phyloP scores from a whole-genome alignment of 305 asterid species.

The Plantago coronopus region DNA sequence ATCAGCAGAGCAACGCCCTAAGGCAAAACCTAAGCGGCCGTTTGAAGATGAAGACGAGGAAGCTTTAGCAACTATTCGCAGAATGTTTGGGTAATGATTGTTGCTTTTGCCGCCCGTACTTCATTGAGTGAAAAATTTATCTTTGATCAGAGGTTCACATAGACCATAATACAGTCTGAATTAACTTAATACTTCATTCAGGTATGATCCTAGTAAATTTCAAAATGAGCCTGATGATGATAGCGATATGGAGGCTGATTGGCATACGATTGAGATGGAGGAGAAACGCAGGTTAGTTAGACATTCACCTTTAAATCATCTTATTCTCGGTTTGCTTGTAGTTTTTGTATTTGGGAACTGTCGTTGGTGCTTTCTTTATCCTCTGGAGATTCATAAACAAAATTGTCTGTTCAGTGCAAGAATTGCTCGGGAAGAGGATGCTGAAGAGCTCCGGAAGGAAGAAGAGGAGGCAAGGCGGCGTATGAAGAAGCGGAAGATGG shows the following conservation, averaged over 20 bases:
- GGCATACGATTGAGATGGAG: slow-evolving; percentile 61
- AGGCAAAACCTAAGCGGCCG: slow-evolving; percentile 49
- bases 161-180: neutral
- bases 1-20: slow-evolving; percentile 37
- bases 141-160: too few relatives aligned
- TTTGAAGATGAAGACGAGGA: slow-evolving; percentile 43
- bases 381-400: too few relatives aligned
- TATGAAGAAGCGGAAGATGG: slow-evolving; percentile 62
- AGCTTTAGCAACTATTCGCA: slow-evolving; percentile 52
- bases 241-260: slow-evolving; percentile 83
- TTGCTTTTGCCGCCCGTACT: neutral
- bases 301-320: neutral
- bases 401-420: slow-evolving; percentile 40
- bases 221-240: slow-evolving; percentile 51
- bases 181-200: slow-evolving; percentile 21
- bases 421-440: slow-evolving; percentile 68
- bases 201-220: slow-evolving; percentile 67
- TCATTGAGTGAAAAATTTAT: too few relatives aligned
- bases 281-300: slow-evolving; percentile 70
- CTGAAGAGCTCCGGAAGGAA: slow-evolving; percentile 65
- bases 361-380: neutral
- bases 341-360: neutral
- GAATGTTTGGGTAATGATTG: slow-evolving; percentile 51
- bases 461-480: slow-evolving; percentile 72
- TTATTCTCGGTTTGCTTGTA: neutral